Conservation (phyloP, 1,284 basidiomycete genomes). For the Cryptococcus floricola region DNA sequence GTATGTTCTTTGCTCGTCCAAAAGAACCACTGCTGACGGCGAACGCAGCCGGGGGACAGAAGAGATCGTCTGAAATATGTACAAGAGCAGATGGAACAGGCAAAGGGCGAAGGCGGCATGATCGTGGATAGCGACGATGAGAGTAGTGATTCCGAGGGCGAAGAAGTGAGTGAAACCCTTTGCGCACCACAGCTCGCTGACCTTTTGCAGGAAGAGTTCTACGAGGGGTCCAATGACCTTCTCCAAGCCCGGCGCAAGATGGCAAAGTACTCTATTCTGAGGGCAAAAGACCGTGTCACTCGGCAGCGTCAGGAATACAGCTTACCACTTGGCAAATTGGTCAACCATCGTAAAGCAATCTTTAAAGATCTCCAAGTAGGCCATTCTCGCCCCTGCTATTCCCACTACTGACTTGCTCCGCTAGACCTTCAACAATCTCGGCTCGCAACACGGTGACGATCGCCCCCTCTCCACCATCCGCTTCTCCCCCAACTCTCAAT, state of each 20-base stretch:
- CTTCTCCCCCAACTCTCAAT: constrained; percentile 84
- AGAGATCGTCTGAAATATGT: constrained; percentile 91
- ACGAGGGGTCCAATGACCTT: constrained; percentile 81
- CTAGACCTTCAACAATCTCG: constrained; percentile 82
- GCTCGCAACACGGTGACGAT: constrained; percentile 96
- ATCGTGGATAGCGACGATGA: constrained; percentile 52
- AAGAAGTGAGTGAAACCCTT: constrained; percentile 55
- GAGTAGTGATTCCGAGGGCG: constrained; percentile 58
- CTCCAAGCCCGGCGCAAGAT: constrained; percentile 76
- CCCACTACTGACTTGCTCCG: constrained; percentile 1
- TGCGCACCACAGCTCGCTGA: background rate
- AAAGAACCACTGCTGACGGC: background rate
- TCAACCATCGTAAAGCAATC: constrained; percentile 84
- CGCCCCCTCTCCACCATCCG: constrained; percentile 89
- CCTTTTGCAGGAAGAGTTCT: constrained; percentile 80
- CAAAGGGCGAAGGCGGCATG: constrained; percentile 51
- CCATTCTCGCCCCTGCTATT: constrained; percentile 5
- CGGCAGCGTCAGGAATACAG: constrained; percentile 82
- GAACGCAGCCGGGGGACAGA: constrained; percentile 55
- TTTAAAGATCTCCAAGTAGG: constrained; percentile 83
- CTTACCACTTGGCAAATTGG: constrained; percentile 82
- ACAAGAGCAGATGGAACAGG: constrained; percentile 80
- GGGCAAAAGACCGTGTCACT: constrained; percentile 80
- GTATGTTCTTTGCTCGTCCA: constrained; percentile 55
- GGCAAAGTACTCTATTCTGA: constrained; percentile 89